Percentiles rank a stretch among this genome's conserved stretches.
Evolutionary conservation across 2,329 filamentous ascomycete genomes (phyloP).

Genomic region (Delphinella strobiligena): DNA sequence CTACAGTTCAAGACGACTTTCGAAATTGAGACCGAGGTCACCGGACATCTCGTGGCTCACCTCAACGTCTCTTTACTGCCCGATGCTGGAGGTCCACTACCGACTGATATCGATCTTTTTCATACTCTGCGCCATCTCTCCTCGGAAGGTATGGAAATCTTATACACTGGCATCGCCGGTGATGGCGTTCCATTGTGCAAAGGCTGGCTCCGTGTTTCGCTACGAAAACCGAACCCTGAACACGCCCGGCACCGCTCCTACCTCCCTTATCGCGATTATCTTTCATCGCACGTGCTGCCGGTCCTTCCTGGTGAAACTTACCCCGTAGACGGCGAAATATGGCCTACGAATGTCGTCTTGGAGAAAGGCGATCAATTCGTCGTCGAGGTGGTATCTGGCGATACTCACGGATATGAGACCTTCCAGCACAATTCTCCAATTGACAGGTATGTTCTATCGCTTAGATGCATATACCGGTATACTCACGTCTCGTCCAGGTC

Average conservation of each 20-base stretch:
- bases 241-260: conserved; percentile 39
- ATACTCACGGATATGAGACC: background rate
- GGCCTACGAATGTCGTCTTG: conserved; percentile 36
- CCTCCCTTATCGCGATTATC: conserved; percentile 45
- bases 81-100: conserved; percentile 9
- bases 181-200: conserved; percentile 48
- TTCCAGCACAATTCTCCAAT: background rate
- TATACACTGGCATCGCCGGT: conserved; percentile 50
- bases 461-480: background rate
- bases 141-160: conserved; percentile 40
- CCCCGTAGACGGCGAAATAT: conserved; percentile 46
- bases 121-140: conserved; percentile 45
- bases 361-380: conserved; percentile 1
- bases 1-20: conserved; percentile 50
- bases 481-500: background rate
- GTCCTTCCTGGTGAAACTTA: conserved; percentile 44
- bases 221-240: conserved; percentile 39
- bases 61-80: conserved; percentile 47
- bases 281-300: conserved; percentile 38
- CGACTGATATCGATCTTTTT: conserved; percentile 48
- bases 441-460: background rate
- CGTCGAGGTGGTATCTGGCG: conserved; percentile 1
- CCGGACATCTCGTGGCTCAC: conserved; percentile 53
- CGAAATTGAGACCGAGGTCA: conserved; percentile 54
- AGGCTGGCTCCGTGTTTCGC: conserved; percentile 46